Percentiles rank a stretch among this genome's conserved stretches.
phyloP scores from a whole-genome alignment of 345 rosid species.

The Arabis hirsuta region DNA sequence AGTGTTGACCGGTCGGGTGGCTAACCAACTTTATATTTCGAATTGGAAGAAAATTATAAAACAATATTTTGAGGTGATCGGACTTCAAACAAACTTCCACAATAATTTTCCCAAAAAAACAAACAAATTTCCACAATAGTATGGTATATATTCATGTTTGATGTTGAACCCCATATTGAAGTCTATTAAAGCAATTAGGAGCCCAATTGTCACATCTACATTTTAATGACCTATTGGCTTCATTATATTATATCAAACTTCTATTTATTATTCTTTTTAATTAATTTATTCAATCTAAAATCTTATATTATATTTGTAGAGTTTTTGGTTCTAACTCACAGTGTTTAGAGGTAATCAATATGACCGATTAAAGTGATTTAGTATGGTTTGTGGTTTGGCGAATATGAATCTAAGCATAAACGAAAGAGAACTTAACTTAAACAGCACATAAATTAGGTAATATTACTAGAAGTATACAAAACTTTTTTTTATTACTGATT shows the following conservation, averaged over 20 bases:
- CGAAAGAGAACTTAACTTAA: too few species aligned
- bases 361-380: too few species aligned
- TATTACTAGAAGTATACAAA: too few species aligned
- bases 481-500: too few species aligned
- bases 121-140: not conserved
- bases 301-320: too few species aligned
- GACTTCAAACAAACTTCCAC: constrained; percentile 2
- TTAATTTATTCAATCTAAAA: too few species aligned
- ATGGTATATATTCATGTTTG: not conserved
- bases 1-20: not conserved
- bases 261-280: not conserved
- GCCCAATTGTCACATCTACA: constrained; percentile 6
- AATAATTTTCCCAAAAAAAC: not conserved
- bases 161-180: constrained; percentile 4
- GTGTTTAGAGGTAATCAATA: too few species aligned
- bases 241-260: not conserved
- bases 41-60: not conserved
- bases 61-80: not conserved
- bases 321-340: too few species aligned
- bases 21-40: not conserved
- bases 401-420: too few species aligned
- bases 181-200: not conserved
- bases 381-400: too few species aligned
- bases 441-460: too few species aligned
- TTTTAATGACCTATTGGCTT: not conserved